A percentile compares a stretch with the other conserved stretches of the same genome.
phyloP scores from a whole-genome alignment of 192 early-diverging fungal species.

The Coemansia sp. region DNA sequence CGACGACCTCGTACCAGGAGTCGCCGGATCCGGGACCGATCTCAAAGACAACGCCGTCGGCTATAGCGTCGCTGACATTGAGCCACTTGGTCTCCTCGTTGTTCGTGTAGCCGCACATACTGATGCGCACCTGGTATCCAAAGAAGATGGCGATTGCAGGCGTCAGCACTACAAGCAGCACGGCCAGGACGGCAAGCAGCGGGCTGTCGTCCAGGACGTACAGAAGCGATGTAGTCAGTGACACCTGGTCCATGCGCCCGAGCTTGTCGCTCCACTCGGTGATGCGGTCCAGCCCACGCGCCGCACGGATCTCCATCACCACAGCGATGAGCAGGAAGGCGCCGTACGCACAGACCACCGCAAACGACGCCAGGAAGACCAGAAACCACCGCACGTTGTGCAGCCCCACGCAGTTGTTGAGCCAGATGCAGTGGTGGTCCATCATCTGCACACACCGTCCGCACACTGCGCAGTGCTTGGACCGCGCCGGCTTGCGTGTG shows the following conservation, averaged over 20 bases:
- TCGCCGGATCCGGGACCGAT: background rate
- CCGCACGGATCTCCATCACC: constrained; percentile 37
- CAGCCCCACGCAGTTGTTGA: constrained; percentile 57
- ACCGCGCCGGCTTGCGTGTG: constrained; percentile 48
- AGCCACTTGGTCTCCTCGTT: constrained; percentile 55
- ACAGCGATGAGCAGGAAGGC: constrained; percentile 28
- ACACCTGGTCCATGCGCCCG: constrained; percentile 21
- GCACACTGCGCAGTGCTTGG: constrained; percentile 55
- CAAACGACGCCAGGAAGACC: constrained; percentile 40
- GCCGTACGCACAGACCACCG: constrained; percentile 40
- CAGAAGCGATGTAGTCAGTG: constrained; percentile 39
- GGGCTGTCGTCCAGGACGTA: constrained; percentile 30
- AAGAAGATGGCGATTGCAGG: constrained; percentile 41
- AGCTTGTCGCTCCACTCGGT: constrained; percentile 21
- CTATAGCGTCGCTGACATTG: constrained; percentile 39
- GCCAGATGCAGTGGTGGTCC: constrained; percentile 58
- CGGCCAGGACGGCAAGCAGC: constrained; percentile 25
- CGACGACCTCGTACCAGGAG: constrained; percentile 25
- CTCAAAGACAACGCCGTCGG: constrained; percentile 44
- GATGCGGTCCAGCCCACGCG: constrained; percentile 21
- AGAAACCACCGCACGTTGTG: constrained; percentile 52
- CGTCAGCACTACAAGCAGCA: constrained; percentile 39
- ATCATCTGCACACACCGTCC: constrained; percentile 44
- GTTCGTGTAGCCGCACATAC: constrained; percentile 43
- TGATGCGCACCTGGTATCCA: constrained; percentile 48